Evolutionary conservation across 306 rosid genomes (phyloP), one percentile per base, ranked within the genome.

Genomic region (Datisca glomerata): DNA sequence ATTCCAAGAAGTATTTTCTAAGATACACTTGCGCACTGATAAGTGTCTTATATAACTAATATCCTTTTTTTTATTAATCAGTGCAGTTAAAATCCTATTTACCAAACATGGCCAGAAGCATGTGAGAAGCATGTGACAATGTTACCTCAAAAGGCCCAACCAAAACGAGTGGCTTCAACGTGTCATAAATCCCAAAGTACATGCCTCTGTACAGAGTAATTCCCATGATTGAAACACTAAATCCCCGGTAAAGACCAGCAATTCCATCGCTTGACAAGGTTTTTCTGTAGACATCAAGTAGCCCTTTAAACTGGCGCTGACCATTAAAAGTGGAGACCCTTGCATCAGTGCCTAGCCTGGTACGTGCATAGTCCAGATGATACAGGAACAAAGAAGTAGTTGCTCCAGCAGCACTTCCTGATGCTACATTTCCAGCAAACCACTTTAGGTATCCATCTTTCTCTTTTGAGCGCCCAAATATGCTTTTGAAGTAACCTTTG

Each of bases 331-430:
- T 55, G 43, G 70, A 55, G 15, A 45, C 83, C 49, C 55, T 44
- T 24, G 79, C 42, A 74, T 89, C 98, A 0, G 95, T 89, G 36
- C 74, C 98, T 62, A 84, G 67, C 46, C 92, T 76, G 9, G 98
- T 84, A 0, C 96, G 95, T 9, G 86, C 95, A 61, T 68, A 89
- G 60, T 89, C 98, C 58, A 89, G 47, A 75, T 89, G 98, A 65
- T 89, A 89, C n/a, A 89, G 65, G 56, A 83, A 73, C 23, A 80
- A 21, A 12, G 95, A 77, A 40, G 98, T 84, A 27, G 85, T 80
- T 2, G 96, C 98, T 60, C 95, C 95, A 2, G 98, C 95, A 50
- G 93, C 98, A 78, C 95, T 83, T 66, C 98, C 95, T 61, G 96
- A 89, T 65, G 98, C 98, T 61, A 89, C 79, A 73, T 89, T 89